Evolutionary conservation across 31 red algal genomes (phyloP), one percentile per base, ranked within the genome.

Genomic region (Asparagopsis taxiformis): DNA sequence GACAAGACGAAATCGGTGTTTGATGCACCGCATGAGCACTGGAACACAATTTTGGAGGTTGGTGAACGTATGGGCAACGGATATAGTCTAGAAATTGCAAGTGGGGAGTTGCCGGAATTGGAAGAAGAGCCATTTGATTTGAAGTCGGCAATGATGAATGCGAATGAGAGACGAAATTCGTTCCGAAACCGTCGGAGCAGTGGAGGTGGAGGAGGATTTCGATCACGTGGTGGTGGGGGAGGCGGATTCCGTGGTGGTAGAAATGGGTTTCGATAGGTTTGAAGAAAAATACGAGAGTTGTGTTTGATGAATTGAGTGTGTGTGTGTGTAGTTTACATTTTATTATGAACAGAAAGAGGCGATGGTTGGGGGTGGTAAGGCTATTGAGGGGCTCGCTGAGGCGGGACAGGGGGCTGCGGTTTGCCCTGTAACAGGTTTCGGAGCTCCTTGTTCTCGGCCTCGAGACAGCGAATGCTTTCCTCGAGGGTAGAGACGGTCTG

Each of bases 1-100:
- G 81, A 97, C 36, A 28, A 39, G 16, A 28, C n/a, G 17, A 71
- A 70, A 38, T 82, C 88, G 17, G 89, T 97, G 19, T 92, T 97
- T 56, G 93, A 97, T 49, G 70, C 83, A 25, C 62, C 69, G 0
- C 77, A 92, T 31, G 32, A 77, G 13, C 51, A 53, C 29, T 44
- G 66, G 29, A 59, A 69, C 43, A 68, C 22, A 28, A 59, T 81
- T 23, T 35, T 36, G 35, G 28, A 9, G 43, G 31, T 28, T 28
- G 70, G 55, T 29, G 59, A 30, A 30, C 21, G 5, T 9, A 22
- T 15, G 57, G 29, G 36, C 7, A 28, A 44, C 32, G 73, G 58
- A 21, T 10, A 49, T 15, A 21, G 25, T 26, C 46, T 62, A 25
- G 31, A 41, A 28, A 2, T 35, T 16, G 15, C 57, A 22, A 31